These are phyloP conservation scores for Tranzscheliella williamsii DNA, from an alignment of 1,284 basidiomycete genomes.

Conservation along the genomic window DNA sequence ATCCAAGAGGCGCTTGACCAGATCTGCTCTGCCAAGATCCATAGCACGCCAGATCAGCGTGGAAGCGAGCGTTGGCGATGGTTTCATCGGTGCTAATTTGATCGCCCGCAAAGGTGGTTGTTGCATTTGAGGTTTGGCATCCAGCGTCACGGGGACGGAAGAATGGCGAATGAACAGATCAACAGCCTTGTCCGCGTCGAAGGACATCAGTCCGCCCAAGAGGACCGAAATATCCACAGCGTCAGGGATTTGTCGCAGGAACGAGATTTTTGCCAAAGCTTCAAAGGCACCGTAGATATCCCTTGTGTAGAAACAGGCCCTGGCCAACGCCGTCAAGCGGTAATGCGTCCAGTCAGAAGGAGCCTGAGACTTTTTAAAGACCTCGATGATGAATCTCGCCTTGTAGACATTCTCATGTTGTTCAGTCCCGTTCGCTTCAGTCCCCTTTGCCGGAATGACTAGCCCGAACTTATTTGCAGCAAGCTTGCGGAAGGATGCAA, in stretches of 20 bases:
- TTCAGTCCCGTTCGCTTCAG: too few species aligned
- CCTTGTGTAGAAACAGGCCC: constrained; percentile 17
- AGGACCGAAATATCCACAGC: constrained; percentile 21
- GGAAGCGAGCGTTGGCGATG: constrained; percentile 8
- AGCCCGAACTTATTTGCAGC: neutral
- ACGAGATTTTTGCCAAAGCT: constrained; percentile 19
- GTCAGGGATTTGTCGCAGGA: constrained; percentile 20
- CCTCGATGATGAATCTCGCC: constrained; percentile 20
- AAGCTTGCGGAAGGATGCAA: neutral
- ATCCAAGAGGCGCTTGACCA: constrained; percentile 10
- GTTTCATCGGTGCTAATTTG: constrained; percentile 26
- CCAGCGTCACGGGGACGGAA: neutral
- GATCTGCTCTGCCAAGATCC: constrained; percentile 10
- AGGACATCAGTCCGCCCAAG: constrained; percentile 19
- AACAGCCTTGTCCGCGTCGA: constrained; percentile 25
- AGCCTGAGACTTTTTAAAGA: constrained; percentile 11
- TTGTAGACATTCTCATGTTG: neutral
- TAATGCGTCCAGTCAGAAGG: constrained; percentile 33
- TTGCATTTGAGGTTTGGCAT: neutral
- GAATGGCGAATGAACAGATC: constrained; percentile 27
- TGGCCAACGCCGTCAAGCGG: constrained; percentile 17
- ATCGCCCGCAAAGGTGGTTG: neutral
- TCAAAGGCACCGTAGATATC: constrained; percentile 26
- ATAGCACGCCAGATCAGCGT: constrained; percentile 14
- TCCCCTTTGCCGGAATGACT: too few species aligned